These are phyloP conservation scores for Podospora fimiseda DNA, from an alignment of 495 filamentous ascomycete genomes.

Conservation along the genomic window DNA sequence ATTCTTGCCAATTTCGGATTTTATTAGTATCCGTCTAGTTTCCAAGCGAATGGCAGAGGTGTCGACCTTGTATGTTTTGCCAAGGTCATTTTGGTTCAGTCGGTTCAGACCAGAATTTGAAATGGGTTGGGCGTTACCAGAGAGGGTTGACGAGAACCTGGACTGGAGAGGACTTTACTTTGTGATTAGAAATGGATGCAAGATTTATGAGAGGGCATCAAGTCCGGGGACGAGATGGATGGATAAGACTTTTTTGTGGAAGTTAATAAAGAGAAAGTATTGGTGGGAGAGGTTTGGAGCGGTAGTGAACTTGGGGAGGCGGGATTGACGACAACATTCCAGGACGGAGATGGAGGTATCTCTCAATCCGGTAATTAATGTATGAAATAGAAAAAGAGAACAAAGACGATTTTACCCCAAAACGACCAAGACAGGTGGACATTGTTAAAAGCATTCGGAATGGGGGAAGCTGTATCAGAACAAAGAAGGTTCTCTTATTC, in stretches of 20 bases:
- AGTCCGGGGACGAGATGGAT: background rate
- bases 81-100: slow-evolving; percentile 13
- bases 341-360: no score
- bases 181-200: background rate
- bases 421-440: no score
- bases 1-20: background rate
- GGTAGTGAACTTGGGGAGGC: background rate
- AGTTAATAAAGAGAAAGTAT: slow-evolving; percentile 11
- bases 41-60: slow-evolving; percentile 3
- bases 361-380: no score
- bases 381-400: no score
- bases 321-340: background rate
- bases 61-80: background rate
- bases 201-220: background rate
- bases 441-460: no score
- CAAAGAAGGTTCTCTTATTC: no score
- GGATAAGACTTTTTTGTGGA: background rate
- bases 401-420: no score
- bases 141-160: background rate
- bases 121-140: slow-evolving; percentile 15
- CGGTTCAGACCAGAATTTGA: slow-evolving; percentile 14
- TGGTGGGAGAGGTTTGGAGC: slow-evolving; percentile 13
- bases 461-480: no score
- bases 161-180: slow-evolving; percentile 21
- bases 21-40: slow-evolving; percentile 11